Evolutionary conservation across 495 filamentous ascomycete genomes (phyloP).

Genomic region (Articulospora tetracladia): DNA sequence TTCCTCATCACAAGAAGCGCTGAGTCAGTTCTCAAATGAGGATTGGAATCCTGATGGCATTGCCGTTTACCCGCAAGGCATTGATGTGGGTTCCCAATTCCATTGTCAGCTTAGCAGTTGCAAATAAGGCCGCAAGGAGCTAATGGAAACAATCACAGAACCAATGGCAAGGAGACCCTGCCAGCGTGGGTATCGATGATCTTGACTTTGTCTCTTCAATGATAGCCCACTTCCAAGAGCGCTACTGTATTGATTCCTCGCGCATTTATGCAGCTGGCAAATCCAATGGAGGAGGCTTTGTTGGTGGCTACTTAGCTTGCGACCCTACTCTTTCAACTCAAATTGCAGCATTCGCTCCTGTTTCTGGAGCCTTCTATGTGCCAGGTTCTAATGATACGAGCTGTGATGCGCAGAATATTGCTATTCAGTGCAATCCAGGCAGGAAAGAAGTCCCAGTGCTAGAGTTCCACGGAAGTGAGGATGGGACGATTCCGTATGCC

Average conservation of each 20-base stretch:
- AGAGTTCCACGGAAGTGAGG: constrained; percentile 46
- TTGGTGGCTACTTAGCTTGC: constrained; percentile 47
- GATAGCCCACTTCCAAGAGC: constrained; percentile 3
- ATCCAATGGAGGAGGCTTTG: constrained; percentile 58
- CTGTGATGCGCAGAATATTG: constrained; percentile 24
- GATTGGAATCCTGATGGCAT: constrained; percentile 43
- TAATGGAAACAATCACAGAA: constrained; percentile 26
- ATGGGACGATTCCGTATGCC: constrained; percentile 32
- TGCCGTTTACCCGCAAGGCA: constrained; percentile 45
- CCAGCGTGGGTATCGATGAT: constrained; percentile 37
- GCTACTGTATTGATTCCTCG: constrained; percentile 43
- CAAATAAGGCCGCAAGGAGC: constrained; percentile 29
- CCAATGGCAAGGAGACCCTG: constrained; percentile 1
- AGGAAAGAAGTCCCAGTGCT: constrained; percentile 38
- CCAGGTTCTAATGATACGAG: constrained; percentile 3
- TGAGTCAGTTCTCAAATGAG: constrained; percentile 40
- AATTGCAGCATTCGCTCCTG: constrained; percentile 45
- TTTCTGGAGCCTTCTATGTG: constrained; percentile 41
- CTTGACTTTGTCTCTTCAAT: neutral
- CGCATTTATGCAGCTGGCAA: constrained; percentile 56
- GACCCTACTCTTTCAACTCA: constrained; percentile 26
- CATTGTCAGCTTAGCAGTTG: neutral
- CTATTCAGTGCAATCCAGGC: constrained; percentile 32
- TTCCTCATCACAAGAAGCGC: constrained; percentile 30
- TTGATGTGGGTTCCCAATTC: constrained; percentile 35